Conservation (phyloP, 164 flowering plant genomes). For the Litsea cubeba region DNA sequence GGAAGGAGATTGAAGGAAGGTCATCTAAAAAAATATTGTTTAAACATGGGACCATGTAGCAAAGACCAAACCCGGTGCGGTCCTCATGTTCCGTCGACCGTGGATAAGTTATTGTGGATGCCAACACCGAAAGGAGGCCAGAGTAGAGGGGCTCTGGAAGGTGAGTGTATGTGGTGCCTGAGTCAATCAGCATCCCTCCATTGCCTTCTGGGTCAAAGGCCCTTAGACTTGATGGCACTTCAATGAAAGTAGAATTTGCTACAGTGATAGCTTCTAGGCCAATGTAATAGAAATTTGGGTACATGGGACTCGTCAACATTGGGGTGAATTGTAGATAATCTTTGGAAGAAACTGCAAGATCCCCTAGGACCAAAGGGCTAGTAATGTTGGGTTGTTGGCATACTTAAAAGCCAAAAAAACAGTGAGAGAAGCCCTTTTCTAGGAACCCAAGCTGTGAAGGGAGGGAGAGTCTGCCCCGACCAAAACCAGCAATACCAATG, state of each 20-base stretch:
- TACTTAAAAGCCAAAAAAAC: constrained; percentile 67
- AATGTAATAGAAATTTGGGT: constrained; percentile 56
- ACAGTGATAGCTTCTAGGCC: constrained; percentile 51
- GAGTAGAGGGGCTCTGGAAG: constrained; percentile 57
- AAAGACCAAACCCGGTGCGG: constrained; percentile 55
- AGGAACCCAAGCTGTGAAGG: constrained; percentile 72
- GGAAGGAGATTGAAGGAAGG: constrained; percentile 49
- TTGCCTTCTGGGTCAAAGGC: constrained; percentile 54
- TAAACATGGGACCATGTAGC: constrained; percentile 50
- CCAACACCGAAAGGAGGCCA: constrained; percentile 29
- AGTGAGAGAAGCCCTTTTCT: constrained; percentile 70
- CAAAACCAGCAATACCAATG: constrained; percentile 72
- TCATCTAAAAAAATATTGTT: constrained; percentile 19
- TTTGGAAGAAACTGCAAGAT: constrained; percentile 45
- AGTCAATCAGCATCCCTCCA: constrained; percentile 72
- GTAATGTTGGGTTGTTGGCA: constrained; percentile 61
- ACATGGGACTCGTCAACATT: constrained; percentile 49
- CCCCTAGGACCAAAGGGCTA: constrained; percentile 62
- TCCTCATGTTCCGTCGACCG: constrained; percentile 38
- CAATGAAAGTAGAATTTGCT: constrained; percentile 22
- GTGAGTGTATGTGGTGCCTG: constrained; percentile 76
- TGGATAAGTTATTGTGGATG: constrained; percentile 30
- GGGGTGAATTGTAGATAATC: constrained; percentile 56
- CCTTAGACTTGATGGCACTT: constrained; percentile 39
- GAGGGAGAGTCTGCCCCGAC: constrained; percentile 57